Conservation (phyloP, 1,139 yeast genomes). For the Yamadazyma sp. region DNA sequence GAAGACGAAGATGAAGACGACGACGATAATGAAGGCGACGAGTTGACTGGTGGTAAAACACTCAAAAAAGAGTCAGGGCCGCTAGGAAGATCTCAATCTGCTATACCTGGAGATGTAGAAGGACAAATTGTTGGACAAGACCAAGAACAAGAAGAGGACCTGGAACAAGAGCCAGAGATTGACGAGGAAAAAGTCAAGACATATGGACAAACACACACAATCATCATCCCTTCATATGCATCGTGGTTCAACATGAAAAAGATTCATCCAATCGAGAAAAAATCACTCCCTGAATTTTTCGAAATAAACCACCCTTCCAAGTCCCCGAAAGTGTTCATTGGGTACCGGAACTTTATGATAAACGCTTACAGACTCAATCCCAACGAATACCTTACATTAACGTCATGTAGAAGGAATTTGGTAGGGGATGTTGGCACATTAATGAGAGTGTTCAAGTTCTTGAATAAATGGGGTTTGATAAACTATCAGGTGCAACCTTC, state of each 20-base stretch:
- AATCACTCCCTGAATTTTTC: constrained; percentile 91
- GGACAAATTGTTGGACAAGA: too few relatives aligned
- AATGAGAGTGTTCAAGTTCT: constrained; percentile 84
- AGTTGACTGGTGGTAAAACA: background rate
- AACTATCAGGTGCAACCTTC: constrained; percentile 87
- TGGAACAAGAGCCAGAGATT: constrained; percentile 15
- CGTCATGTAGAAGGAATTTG: constrained; percentile 91
- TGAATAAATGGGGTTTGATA: constrained; percentile 94
- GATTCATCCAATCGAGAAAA: constrained; percentile 62
- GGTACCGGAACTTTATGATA: constrained; percentile 91
- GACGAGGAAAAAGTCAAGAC: constrained; percentile 16
- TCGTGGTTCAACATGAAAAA: constrained; percentile 82
- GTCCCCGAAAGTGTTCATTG: constrained; percentile 83
- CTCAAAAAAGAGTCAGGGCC: constrained; percentile 5
- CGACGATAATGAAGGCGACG: constrained; percentile 4
- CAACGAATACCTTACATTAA: constrained; percentile 85
- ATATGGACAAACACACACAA: constrained; percentile 72
- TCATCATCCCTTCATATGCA: constrained; percentile 91
- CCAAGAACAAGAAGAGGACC: constrained; percentile 4
- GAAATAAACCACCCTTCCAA: constrained; percentile 72
- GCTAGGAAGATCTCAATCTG: constrained; percentile 2
- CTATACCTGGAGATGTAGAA: background rate
- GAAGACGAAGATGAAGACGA: constrained; percentile 5
- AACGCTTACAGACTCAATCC: constrained; percentile 92
- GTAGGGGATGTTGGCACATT: constrained; percentile 96